Percentiles rank a stretch among this genome's conserved stretches.
Evolutionary conservation across 371 early-diverging fungal species (phyloP).

Genomic region (Parasitella parasitica): DNA sequence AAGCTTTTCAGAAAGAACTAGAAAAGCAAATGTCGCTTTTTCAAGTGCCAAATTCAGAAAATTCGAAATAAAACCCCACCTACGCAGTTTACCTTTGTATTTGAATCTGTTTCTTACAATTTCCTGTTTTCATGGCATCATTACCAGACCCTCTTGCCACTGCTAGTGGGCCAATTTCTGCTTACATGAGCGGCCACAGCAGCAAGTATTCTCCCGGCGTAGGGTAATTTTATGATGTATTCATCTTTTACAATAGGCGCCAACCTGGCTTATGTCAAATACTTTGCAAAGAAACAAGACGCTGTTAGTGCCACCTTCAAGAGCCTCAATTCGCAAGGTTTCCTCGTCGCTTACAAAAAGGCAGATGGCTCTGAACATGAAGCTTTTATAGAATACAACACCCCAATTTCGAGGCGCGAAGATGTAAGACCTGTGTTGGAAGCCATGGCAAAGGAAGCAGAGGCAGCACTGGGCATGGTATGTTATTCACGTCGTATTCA

Average conservation of each 20-base stretch:
- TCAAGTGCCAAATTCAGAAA: neutral
- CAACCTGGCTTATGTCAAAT: constrained; percentile 45
- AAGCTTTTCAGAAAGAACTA: constrained; percentile 12
- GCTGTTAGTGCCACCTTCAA: constrained; percentile 43
- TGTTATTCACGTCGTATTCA: too few species aligned
- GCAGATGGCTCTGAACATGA: constrained; percentile 23
- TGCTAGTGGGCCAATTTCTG: constrained; percentile 42
- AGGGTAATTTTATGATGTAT: too few species aligned
- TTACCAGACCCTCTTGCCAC: constrained; percentile 42
- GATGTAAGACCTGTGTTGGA: constrained; percentile 47
- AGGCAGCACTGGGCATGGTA: constrained; percentile 42
- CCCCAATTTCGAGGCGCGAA: constrained; percentile 37
- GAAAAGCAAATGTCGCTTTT: constrained; percentile 4
- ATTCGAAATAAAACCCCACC: neutral
- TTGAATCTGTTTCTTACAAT: neutral
- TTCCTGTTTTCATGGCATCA: constrained; percentile 5
- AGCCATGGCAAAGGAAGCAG: constrained; percentile 51
- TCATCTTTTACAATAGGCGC: too few species aligned
- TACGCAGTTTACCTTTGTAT: neutral
- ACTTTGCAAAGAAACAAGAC: constrained; percentile 32
- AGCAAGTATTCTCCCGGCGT: constrained; percentile 28
- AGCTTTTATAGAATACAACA: constrained; percentile 32
- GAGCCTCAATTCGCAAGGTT: constrained; percentile 35
- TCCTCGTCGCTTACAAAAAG: constrained; percentile 30
- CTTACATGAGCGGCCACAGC: constrained; percentile 51